Evolutionary conservation across 495 filamentous ascomycete species (phyloP).

Genomic region (Daldinia concentrica): DNA sequence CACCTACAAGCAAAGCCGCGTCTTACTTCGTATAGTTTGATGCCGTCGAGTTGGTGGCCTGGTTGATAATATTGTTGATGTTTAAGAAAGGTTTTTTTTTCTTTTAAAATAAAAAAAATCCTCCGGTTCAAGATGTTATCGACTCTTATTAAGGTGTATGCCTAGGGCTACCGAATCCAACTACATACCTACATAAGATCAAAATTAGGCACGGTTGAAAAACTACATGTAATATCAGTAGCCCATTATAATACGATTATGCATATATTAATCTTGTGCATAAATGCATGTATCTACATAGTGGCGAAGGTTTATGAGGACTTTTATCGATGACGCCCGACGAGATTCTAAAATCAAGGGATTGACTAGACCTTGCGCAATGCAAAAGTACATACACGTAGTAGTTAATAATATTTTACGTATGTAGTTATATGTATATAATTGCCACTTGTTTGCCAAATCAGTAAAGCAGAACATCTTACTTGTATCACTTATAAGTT

Average conservation of each 20-base stretch:
- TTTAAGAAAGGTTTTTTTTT: too few relatives aligned
- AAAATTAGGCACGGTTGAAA: too few relatives aligned
- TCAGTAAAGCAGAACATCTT: not conserved
- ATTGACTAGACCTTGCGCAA: not conserved
- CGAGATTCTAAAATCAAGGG: not conserved
- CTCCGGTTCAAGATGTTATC: not conserved
- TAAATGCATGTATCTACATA: constrained; percentile 14
- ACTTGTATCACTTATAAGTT: not conserved
- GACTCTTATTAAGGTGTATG: not conserved
- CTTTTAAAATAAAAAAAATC: not conserved
- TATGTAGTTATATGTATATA: not conserved
- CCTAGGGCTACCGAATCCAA: not conserved
- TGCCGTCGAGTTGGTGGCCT: too few relatives aligned
- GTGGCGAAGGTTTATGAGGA: constrained; percentile 1
- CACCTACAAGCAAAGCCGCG: too few relatives aligned
- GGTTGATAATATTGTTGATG: not conserved
- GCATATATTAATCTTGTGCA: not conserved
- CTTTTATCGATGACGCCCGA: constrained; percentile 10
- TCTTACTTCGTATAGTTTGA: too few relatives aligned
- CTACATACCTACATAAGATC: not conserved
- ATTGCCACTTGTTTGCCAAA: not conserved
- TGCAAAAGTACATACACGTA: not conserved
- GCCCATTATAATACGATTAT: not conserved
- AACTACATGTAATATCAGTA: not conserved
- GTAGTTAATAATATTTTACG: not conserved